phyloP scores from a whole-genome alignment of 441 rosid genomes.

The Pelargonium cotyledonis region DNA sequence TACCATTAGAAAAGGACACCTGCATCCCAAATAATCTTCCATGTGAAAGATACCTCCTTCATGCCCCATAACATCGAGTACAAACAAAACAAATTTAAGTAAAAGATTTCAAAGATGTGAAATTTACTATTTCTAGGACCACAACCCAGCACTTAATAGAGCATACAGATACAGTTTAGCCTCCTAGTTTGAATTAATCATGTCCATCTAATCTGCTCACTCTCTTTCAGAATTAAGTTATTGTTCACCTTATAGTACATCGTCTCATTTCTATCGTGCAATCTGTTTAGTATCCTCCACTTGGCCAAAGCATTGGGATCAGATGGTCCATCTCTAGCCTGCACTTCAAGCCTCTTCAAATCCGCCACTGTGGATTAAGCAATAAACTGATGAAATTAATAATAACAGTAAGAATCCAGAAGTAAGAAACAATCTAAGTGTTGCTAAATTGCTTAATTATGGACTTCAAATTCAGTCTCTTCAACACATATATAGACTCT shows the following conservation, averaged over 20 bases:
- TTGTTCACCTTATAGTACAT: constrained; percentile 74
- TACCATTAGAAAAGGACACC: no score
- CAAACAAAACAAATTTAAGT: no score
- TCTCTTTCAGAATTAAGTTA: background rate
- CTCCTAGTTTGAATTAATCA: no score
- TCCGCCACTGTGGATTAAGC: constrained; percentile 58
- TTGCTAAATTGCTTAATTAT: background rate
- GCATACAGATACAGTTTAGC: no score
- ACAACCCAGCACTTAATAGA: no score
- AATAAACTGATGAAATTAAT: background rate
- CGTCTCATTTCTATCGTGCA: constrained; percentile 96
- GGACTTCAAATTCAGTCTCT: background rate
- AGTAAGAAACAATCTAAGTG: background rate
- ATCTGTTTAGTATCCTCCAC: constrained; percentile 92
- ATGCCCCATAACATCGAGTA: no score
- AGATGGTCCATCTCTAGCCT: constrained; percentile 91
- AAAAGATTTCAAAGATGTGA: no score
- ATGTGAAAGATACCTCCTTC: no score
- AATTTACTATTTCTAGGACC: no score
- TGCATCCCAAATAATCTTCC: no score
- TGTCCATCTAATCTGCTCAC: no score
- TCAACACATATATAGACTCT: background rate
- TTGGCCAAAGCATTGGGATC: constrained; percentile 92
- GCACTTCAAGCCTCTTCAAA: constrained; percentile 85
- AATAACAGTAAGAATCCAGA: background rate